phyloP scores from a whole-genome alignment of 495 filamentous ascomycete genomes.

The Penicillium riverlandense region DNA sequence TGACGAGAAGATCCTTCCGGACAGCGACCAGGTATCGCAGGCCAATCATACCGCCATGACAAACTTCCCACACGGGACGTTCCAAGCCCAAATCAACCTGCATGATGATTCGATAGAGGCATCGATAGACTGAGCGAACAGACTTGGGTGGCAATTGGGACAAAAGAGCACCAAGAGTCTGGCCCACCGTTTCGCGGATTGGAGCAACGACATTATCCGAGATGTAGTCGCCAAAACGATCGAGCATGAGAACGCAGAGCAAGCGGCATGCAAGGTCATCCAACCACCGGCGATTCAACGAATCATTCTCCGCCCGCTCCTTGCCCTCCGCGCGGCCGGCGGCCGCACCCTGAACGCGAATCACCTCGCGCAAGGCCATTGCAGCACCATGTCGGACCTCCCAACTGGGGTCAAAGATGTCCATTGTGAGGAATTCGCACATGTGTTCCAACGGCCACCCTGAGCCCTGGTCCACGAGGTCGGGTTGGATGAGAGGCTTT shows the following conservation, averaged over 20 bases:
- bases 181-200: slow-evolving; percentile 93
- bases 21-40: slow-evolving; percentile 91
- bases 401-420: slow-evolving; percentile 91
- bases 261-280: slow-evolving; percentile 89
- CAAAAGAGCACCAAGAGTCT: slow-evolving; percentile 83
- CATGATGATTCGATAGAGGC: slow-evolving; percentile 86
- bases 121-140: slow-evolving; percentile 71
- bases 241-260: slow-evolving; percentile 92
- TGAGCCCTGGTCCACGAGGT: slow-evolving; percentile 65
- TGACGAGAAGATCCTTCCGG: slow-evolving; percentile 80
- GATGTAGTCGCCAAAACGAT: slow-evolving; percentile 95
- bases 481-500: slow-evolving; percentile 52
- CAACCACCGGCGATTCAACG: slow-evolving; percentile 74
- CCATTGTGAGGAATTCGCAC: slow-evolving; percentile 86
- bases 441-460: slow-evolving; percentile 87
- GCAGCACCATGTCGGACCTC: slow-evolving; percentile 96
- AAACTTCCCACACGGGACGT: slow-evolving; percentile 80
- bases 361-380: slow-evolving; percentile 87
- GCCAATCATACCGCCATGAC: slow-evolving; percentile 97
- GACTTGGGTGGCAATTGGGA: slow-evolving; percentile 67
- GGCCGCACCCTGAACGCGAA: slow-evolving; percentile 84
- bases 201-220: slow-evolving; percentile 95
- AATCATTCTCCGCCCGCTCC: slow-evolving; percentile 64
- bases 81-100: slow-evolving; percentile 69
- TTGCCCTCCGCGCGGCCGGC: slow-evolving; percentile 75